Percentiles rank a stretch among this genome's conserved stretches.
phyloP scores from a whole-genome alignment of 129 eudicot genomes.

The Solidago caesia region DNA sequence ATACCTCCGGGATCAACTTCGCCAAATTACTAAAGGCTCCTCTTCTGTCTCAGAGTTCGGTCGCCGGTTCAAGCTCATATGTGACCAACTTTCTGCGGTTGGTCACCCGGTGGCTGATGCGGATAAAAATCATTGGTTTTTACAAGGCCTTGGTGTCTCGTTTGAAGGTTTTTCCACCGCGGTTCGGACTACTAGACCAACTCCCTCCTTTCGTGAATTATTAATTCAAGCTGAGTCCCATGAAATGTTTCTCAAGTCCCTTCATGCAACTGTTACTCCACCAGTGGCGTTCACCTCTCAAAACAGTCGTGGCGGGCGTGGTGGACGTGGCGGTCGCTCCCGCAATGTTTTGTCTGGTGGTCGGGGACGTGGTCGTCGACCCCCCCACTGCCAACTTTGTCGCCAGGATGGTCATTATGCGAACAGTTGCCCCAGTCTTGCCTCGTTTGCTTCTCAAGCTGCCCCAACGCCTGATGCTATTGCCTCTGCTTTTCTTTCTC shows the following conservation, averaged over 20 bases:
- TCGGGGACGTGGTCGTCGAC: neutral
- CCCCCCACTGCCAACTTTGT: neutral
- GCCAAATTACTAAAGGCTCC: neutral
- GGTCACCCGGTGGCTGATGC: neutral
- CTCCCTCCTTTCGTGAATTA: neutral
- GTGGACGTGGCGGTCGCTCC: too few species aligned
- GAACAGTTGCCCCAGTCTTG: too few species aligned
- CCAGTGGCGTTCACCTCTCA: neutral
- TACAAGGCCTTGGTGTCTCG: neutral
- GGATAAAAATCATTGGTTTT: slow-evolving; percentile 1
- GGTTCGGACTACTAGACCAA: neutral
- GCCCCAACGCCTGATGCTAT: too few species aligned
- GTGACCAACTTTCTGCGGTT: neutral
- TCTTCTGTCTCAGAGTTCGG: neutral
- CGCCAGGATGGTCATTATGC: neutral
- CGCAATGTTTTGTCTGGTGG: too few species aligned
- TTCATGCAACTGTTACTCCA: neutral
- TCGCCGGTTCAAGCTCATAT: neutral
- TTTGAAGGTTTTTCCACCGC: neutral
- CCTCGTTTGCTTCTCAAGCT: too few species aligned
- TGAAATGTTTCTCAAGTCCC: neutral
- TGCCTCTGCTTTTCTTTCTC: neutral
- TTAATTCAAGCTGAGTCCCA: neutral
- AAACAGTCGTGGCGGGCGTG: too few species aligned
- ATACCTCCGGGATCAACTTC: neutral